These are phyloP conservation scores for Akanthomyces dipterigenus DNA, from an alignment of 2,329 filamentous ascomycete genomes.

Conservation along the genomic window DNA sequence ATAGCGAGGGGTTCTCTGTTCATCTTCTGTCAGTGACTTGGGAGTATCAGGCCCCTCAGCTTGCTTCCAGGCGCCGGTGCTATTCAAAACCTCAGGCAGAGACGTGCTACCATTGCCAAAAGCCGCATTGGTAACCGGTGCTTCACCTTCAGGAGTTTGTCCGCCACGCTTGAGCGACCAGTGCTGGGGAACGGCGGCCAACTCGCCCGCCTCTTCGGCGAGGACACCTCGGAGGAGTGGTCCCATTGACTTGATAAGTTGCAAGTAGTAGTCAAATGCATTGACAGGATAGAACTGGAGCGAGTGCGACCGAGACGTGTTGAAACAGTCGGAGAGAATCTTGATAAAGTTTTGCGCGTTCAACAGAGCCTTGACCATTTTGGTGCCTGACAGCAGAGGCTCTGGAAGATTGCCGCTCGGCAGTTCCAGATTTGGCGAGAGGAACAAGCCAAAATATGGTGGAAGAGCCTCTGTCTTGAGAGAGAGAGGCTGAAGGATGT, in stretches of 20 bases:
- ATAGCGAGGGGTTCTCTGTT: slow-evolving; percentile 39
- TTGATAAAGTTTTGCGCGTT: slow-evolving; percentile 70
- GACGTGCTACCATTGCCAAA: slow-evolving; percentile 24
- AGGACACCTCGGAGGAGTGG: slow-evolving; percentile 72
- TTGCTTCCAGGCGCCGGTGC: slow-evolving; percentile 21
- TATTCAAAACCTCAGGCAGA: slow-evolving; percentile 26
- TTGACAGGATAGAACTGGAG: slow-evolving; percentile 71
- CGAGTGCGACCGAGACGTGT: slow-evolving; percentile 55
- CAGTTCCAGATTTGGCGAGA: slow-evolving; percentile 38
- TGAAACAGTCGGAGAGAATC: slow-evolving; percentile 68
- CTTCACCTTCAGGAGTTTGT: slow-evolving; percentile 18
- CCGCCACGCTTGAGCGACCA: slow-evolving; percentile 42
- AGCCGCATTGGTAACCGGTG: slow-evolving; percentile 17
- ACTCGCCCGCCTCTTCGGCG: slow-evolving; percentile 75
- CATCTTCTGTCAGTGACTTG: slow-evolving; percentile 37
- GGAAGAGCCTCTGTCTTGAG: slow-evolving; percentile 37
- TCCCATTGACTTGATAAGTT: slow-evolving; percentile 68
- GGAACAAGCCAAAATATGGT: slow-evolving; percentile 65
- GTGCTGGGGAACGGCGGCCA: slow-evolving; percentile 64
- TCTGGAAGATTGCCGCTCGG: slow-evolving; percentile 32
- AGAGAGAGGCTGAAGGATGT: slow-evolving; percentile 61
- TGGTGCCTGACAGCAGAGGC: slow-evolving; percentile 58
- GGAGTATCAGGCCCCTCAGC: slow-evolving; percentile 18
- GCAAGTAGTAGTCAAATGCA: slow-evolving; percentile 73
- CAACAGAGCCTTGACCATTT: slow-evolving; percentile 69